Conservation (phyloP, 345 rosid species). For the Rhodomyrtus tomentosa region DNA sequence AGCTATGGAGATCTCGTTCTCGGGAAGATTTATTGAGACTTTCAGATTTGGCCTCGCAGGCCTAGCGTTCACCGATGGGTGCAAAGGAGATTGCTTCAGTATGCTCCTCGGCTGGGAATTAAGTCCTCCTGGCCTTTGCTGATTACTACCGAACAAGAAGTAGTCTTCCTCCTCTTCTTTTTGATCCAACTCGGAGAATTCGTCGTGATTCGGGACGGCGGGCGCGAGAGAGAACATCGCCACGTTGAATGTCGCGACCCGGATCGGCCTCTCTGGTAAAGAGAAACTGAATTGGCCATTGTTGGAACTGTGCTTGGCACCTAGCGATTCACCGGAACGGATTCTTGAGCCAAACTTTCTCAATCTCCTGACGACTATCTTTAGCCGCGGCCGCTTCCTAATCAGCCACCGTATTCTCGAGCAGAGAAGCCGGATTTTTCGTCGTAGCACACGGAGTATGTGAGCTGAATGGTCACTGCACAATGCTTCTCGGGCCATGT, state of each 20-base stretch:
- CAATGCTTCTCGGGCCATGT: background rate
- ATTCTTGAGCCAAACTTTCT: constrained; percentile 23
- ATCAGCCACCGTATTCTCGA: constrained; percentile 50
- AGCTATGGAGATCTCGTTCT: constrained; percentile 83
- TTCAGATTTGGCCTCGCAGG: constrained; percentile 32
- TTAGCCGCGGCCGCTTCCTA: constrained; percentile 46
- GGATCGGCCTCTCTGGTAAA: constrained; percentile 34
- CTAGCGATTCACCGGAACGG: background rate
- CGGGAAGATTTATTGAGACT: constrained; percentile 87
- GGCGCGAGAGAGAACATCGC: constrained; percentile 98
- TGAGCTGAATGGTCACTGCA: constrained; percentile 5
- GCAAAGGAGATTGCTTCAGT: constrained; percentile 77
- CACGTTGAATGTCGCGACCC: constrained; percentile 81
- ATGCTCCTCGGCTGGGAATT: constrained; percentile 48
- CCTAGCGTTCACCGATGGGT: constrained; percentile 15
- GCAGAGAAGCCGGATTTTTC: constrained; percentile 39
- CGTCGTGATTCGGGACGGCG: constrained; percentile 39
- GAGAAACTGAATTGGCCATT: constrained; percentile 4
- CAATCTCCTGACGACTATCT: constrained; percentile 47
- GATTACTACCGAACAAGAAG: constrained; percentile 7
- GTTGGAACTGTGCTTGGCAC: constrained; percentile 1
- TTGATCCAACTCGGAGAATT: background rate
- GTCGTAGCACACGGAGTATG: constrained; percentile 35
- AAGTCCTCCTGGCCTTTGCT: constrained; percentile 5
- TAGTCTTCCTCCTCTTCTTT: constrained; percentile 14